A percentile compares a stretch with the other conserved stretches of the same genome.
Conservation (phyloP, 345 rosid species). For the Leavenworthia alabamica region DNA sequence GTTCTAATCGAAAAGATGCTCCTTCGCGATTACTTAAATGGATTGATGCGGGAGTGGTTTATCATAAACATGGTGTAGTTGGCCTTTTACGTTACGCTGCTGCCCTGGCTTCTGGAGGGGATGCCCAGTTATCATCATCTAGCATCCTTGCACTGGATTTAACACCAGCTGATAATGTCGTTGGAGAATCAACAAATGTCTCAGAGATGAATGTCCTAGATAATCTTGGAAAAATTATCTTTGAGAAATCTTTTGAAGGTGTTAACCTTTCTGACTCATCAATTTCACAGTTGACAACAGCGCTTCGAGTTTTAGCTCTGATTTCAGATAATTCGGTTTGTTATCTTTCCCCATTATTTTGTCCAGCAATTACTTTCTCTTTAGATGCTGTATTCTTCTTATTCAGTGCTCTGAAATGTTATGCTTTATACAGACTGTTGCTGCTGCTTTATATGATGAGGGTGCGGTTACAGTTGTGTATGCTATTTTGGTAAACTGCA, state of each 20-base stretch:
- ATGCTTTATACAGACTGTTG: slow-evolving; percentile 57
- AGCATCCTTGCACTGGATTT: slow-evolving; percentile 69
- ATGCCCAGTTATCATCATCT: slow-evolving; percentile 71
- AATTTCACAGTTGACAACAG: slow-evolving; percentile 82
- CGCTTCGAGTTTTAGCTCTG: slow-evolving; percentile 80
- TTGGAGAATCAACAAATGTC: slow-evolving; percentile 64
- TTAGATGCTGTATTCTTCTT: slow-evolving; percentile 7
- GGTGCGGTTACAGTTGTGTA: slow-evolving; percentile 74
- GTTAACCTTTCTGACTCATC: slow-evolving; percentile 77
- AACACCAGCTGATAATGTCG: slow-evolving; percentile 61
- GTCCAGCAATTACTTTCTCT: slow-evolving; percentile 9
- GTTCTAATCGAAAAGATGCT: slow-evolving; percentile 90
- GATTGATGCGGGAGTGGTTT: slow-evolving; percentile 91
- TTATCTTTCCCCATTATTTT: slow-evolving; percentile 6
- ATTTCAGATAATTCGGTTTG: slow-evolving; percentile 81
- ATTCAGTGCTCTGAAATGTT: slow-evolving; percentile 11
- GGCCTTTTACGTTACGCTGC: slow-evolving; percentile 93
- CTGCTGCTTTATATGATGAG: slow-evolving; percentile 80
- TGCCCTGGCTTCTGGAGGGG: slow-evolving; percentile 88
- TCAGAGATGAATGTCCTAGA: slow-evolving; percentile 78
- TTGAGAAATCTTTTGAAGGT: slow-evolving; percentile 82
- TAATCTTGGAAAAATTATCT: slow-evolving; percentile 73
- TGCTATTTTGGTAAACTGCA: slow-evolving; percentile 77
- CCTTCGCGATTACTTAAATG: slow-evolving; percentile 87
- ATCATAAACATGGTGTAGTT: slow-evolving; percentile 82